Evolutionary conservation across 768 basidiomycete species (phyloP).

Genomic region (Leccinum subgranulosum): DNA sequence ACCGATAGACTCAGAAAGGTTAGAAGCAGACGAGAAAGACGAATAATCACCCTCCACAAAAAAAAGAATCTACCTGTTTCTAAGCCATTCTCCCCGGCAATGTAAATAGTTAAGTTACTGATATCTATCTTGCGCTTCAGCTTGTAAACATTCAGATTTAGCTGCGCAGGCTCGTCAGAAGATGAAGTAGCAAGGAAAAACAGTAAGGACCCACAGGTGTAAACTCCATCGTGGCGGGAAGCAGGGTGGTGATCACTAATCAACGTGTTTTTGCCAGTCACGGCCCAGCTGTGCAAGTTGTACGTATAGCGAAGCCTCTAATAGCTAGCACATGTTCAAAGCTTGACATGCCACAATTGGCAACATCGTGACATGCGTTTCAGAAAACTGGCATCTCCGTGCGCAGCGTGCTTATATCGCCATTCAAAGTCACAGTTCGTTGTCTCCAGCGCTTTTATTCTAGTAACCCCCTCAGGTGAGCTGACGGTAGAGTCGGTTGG

Average conservation of each 20-base stretch:
- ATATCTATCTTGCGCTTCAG: conserved; percentile 26
- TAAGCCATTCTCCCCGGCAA: conserved; percentile 6
- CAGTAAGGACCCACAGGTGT: conserved; percentile 26
- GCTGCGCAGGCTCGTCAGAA: conserved; percentile 10
- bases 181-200: background rate
- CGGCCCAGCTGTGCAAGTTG: no score
- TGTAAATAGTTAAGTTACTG: conserved; percentile 18
- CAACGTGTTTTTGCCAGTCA: conserved; percentile 19
- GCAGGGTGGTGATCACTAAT: background rate
- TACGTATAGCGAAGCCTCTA: background rate
- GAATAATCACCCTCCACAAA: conserved; percentile 25
- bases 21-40: background rate
- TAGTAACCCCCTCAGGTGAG: background rate
- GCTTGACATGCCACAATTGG: conserved; percentile 24
- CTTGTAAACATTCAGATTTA: conserved; percentile 17
- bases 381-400: background rate
- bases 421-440: background rate
- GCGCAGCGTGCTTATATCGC: background rate
- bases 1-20: conserved; percentile 6
- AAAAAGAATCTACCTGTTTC: conserved; percentile 21
- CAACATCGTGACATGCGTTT: background rate
- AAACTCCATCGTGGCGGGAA: conserved; percentile 25
- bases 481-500: background rate
- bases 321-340: conserved; percentile 2
- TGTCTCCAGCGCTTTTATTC: background rate